phyloP scores from a whole-genome alignment of 257 asterid species.

The Paraleonurus japonicus region DNA sequence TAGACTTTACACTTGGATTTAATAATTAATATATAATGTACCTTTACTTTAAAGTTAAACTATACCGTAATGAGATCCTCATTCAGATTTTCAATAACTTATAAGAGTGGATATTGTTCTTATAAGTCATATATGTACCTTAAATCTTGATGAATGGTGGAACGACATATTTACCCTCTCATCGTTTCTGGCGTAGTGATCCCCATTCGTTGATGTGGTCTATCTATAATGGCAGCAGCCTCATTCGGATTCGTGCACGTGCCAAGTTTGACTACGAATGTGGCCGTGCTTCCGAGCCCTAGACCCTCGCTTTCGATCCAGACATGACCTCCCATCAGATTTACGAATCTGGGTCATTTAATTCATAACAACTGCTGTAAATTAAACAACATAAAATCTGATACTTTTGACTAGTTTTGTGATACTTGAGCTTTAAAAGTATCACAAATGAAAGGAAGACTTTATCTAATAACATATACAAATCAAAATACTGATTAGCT shows the following conservation, averaged over 20 bases:
- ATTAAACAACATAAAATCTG: too few relatives aligned
- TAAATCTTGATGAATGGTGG: slow-evolving; percentile 25
- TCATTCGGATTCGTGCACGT: slow-evolving; percentile 32
- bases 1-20: neutral
- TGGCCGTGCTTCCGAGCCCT: slow-evolving; percentile 56
- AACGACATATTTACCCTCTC: slow-evolving; percentile 16
- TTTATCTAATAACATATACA: too few relatives aligned
- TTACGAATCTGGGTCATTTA: slow-evolving; percentile 44
- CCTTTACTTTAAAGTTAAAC: too few relatives aligned
- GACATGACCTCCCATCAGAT: slow-evolving; percentile 65
- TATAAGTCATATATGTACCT: neutral
- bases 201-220: slow-evolving; percentile 31
- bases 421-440: too few relatives aligned
- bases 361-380: neutral
- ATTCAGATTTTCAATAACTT: neutral
- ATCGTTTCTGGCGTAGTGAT: slow-evolving; percentile 26
- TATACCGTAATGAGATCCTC: too few relatives aligned
- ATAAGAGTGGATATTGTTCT: neutral
- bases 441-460: too few relatives aligned
- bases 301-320: slow-evolving; percentile 67
- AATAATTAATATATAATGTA: too few relatives aligned
- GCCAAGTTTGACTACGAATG: slow-evolving; percentile 49
- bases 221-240: slow-evolving; percentile 14
- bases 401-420: too few relatives aligned
- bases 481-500: too few relatives aligned